Base-by-base conservation (phyloP, 441 rosid species). In the Croton laevigatus region DNA sequence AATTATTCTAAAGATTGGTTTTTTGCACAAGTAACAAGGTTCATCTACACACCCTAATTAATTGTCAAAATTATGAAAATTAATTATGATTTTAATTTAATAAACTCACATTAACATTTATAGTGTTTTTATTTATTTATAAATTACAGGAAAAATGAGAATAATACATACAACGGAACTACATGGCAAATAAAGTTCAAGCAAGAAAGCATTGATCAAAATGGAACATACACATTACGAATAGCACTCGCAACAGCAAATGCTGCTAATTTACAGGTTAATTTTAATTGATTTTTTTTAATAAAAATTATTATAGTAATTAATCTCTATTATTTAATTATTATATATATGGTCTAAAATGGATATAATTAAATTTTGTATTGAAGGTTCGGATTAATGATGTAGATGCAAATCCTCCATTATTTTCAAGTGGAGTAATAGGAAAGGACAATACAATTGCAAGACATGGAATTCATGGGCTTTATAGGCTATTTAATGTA, bases 161-260 rank as follows among this genome's bases (percentile, higher is more conserved):
- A 71, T 42, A 48, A n/a, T 81, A 80, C 81, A 49, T 88, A 84
- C 45, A 75, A 78, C 65, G 89, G 90, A 48, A 83, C 97, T 2
- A 91, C 93, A 65, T 90, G 97, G 95, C 88, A 82, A 81, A 83
- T 94, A 5, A 78, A 72, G 62, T 94, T 86, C 68, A 59, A 78
- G 1, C 89, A 91, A 23, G 42, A 71, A 19, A 45, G 53, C 12
- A 78, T 80, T 65, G 23, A 61, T 20, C 71, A 86, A 3, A 57
- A 3, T 3, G 85, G 82, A 5, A 75, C 75, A 55, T 90, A 91
- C 72, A 84, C 76, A 20, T 80, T 94, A 62, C 91, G 83, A 44
- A 23, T 90, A 71, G 92, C 98, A 55, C 78, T 91, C 71, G 98
- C 98, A 40, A 79, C 98, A 4, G 92, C 91, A 54, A 46, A 81